phyloP scores from a whole-genome alignment of 2,329 filamentous ascomycete species.

The Neofusicoccum laricinum region DNA sequence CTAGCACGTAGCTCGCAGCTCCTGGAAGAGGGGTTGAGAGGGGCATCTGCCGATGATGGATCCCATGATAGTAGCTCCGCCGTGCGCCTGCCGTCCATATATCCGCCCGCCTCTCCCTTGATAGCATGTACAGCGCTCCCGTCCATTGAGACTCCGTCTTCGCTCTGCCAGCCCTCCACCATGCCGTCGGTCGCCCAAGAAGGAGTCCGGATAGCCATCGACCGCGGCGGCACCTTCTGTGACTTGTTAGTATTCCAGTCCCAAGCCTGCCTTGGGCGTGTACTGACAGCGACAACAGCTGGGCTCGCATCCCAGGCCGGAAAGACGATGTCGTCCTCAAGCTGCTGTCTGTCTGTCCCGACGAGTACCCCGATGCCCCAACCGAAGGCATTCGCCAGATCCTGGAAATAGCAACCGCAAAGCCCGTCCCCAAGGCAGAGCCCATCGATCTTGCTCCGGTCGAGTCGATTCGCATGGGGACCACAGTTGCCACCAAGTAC shows the following conservation, averaged over 20 bases:
- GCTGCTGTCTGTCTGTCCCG: constrained; percentile 28
- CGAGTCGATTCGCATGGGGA: constrained; percentile 25
- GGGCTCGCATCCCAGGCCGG: constrained; percentile 85
- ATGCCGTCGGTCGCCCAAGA: constrained; percentile 16
- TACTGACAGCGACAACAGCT: constrained; percentile 46
- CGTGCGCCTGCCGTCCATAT: background rate
- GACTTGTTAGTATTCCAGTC: background rate
- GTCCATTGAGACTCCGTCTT: background rate
- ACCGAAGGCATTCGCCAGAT: constrained; percentile 33
- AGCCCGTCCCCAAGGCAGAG: constrained; percentile 21
- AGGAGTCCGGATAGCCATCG: constrained; percentile 72
- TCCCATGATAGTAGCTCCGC: constrained; percentile 9
- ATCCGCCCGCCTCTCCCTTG: background rate
- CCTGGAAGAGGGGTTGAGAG: constrained; percentile 5
- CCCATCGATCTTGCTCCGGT: constrained; percentile 24
- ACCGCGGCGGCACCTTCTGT: constrained; percentile 28
- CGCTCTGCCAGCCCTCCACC: background rate
- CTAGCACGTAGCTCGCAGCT: background rate
- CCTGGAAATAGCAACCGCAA: constrained; percentile 21
- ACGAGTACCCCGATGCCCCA: constrained; percentile 32
- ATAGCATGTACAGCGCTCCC: background rate
- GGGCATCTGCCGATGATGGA: constrained; percentile 5
- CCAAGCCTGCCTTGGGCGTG: background rate
- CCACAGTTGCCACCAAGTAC: constrained; percentile 79
- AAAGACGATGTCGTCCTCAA: constrained; percentile 58